phyloP scores from a whole-genome alignment of 2,329 filamentous ascomycete genomes.

The Escovopsis sp. region DNA sequence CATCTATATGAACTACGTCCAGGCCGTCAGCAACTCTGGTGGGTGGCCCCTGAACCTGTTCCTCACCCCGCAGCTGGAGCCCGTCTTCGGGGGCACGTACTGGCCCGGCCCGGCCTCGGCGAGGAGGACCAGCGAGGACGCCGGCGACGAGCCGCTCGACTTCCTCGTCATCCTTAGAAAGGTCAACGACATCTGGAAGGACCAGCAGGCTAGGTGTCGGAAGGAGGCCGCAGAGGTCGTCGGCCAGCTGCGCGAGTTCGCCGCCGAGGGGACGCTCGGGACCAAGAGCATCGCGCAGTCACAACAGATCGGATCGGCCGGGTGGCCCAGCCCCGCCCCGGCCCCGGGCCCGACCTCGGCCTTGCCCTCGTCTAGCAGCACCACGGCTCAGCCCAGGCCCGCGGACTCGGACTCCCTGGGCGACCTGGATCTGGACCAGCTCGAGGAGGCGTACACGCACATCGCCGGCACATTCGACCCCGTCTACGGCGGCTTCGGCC shows the following conservation, averaged over 20 bases:
- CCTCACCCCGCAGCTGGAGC: constrained; percentile 80
- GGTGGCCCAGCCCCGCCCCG: constrained; percentile 17
- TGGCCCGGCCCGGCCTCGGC: constrained; percentile 67
- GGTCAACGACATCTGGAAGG: constrained; percentile 59
- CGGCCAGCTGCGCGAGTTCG: constrained; percentile 68
- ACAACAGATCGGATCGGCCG: constrained; percentile 15
- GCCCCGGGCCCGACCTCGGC: constrained; percentile 9
- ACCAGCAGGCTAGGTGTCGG: constrained; percentile 69
- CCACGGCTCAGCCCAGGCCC: constrained; percentile 27
- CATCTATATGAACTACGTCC: constrained; percentile 97
- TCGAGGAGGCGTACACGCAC: constrained; percentile 78
- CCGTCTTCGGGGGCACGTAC: constrained; percentile 92
- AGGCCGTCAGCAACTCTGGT: constrained; percentile 76
- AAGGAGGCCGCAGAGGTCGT: constrained; percentile 75
- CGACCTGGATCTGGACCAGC: constrained; percentile 71
- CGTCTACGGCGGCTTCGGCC: constrained; percentile 64
- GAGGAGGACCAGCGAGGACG: constrained; percentile 21
- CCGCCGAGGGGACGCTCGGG: constrained; percentile 66
- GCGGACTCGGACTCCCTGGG: constrained; percentile 15
- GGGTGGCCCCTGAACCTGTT: constrained; percentile 98
- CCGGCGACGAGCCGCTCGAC: constrained; percentile 48
- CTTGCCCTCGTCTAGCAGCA: constrained; percentile 6
- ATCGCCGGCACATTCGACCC: constrained; percentile 71
- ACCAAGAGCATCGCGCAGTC: constrained; percentile 20
- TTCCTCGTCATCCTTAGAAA: constrained; percentile 76